Evolutionary conservation across 441 rosid genomes (phyloP), one percentile per base, ranked within the genome.

Genomic region (Jatropha podagrica): DNA sequence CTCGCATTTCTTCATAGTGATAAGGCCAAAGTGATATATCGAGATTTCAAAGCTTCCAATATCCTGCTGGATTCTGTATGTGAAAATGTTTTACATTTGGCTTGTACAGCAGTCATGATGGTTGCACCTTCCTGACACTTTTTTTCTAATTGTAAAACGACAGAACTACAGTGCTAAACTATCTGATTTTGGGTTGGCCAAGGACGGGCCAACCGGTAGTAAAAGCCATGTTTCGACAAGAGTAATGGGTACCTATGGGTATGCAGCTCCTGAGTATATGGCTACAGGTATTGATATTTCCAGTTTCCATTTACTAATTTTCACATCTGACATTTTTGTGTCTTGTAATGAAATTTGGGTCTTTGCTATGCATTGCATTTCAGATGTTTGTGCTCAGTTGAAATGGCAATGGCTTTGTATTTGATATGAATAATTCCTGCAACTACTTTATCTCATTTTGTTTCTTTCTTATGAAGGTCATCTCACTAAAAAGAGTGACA

Each of bases 161-260:
- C 87, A 96, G 98, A 87, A 82, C 70, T 92, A 85, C 56, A 84
- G 81, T 32, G 98, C 95, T n/a, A 96, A 94, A 76, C 97, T 96
- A 52, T 94, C 99, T 40, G 99, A 94, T 80, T 96, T 96, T 69
- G 99, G 99, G 27, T 83, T 96, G 83, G 99, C 98, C n/a, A 94
- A 92, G 68, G 98, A 96, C 59, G 93, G 98, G 23, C 98, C 99
- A 75, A 87, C 84, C 4, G 99, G 91, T 20, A 90, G 88, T 62
- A 76, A 81, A 72, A 96, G 97, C 81, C 87, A 94, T 74, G 93
- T 92, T 62, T 92, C 98, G 7, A 96, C 99, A 40, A 86, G 99
- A 74, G 87, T 96, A 80, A 94, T 96, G 97, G 99, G 98, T 1
- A 96, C 99, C 58, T 82, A 85, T 27, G 99, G 99, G n/a, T 96